Conservation (phyloP, 805 yeast species). For the Kodamaea leandrae region DNA sequence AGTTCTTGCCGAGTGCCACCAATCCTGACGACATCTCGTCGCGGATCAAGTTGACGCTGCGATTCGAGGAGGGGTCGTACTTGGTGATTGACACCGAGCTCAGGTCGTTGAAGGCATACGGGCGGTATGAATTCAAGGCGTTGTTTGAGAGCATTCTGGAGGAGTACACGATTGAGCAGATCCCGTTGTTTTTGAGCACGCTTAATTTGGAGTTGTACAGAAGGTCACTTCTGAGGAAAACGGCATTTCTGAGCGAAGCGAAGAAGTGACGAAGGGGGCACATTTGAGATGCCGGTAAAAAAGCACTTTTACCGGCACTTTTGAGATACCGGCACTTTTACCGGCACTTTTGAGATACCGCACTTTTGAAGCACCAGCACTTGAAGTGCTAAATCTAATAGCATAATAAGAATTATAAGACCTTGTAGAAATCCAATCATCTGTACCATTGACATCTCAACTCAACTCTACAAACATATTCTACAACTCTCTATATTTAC, state of each 20-base stretch:
- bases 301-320: too few species aligned
- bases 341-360: too few species aligned
- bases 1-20: slow-evolving; percentile 50
- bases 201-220: slow-evolving; percentile 59
- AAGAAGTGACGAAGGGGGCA: background rate
- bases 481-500: too few species aligned
- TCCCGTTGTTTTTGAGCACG: slow-evolving; percentile 77
- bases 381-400: too few species aligned
- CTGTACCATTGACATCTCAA: too few species aligned
- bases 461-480: too few species aligned
- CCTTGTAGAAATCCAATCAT: too few species aligned
- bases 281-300: too few species aligned
- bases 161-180: slow-evolving; percentile 68
- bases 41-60: slow-evolving; percentile 54
- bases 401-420: too few species aligned
- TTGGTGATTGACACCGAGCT: slow-evolving; percentile 56
- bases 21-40: slow-evolving; percentile 47
- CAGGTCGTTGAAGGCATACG: slow-evolving; percentile 54
- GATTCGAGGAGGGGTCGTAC: slow-evolving; percentile 40
- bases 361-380: too few species aligned
- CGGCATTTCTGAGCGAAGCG: background rate
- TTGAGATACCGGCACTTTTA: too few species aligned
- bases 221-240: background rate
- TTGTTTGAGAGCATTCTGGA: slow-evolving; percentile 50
- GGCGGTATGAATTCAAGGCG: slow-evolving; percentile 35